Percentiles rank a stretch among this genome's conserved stretches.
Evolutionary conservation across 352 stramenopile species (phyloP).

Genomic region (Phytophthora hybrid): DNA sequence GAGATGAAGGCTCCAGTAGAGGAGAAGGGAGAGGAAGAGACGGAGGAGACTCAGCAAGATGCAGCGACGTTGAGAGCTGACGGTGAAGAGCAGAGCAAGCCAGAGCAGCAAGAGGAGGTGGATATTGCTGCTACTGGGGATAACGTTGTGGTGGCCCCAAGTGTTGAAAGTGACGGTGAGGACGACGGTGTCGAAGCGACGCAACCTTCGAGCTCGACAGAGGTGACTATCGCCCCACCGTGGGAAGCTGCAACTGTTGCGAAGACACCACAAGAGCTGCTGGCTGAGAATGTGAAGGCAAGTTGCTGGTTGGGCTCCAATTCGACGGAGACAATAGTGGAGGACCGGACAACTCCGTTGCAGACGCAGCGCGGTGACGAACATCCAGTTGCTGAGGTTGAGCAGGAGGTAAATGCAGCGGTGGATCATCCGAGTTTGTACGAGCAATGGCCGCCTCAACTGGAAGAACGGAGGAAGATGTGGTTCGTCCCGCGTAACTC

Average conservation of each 20-base stretch:
- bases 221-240: constrained; percentile 5
- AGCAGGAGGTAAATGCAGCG: constrained; percentile 1
- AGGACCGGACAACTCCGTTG: not conserved
- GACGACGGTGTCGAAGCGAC: constrained; percentile 24
- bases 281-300: constrained; percentile 28
- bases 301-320: constrained; percentile 35
- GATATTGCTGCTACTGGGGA: not conserved
- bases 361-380: constrained; percentile 3
- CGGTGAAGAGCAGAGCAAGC: not conserved
- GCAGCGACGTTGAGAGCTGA: not conserved
- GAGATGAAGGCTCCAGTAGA: constrained; percentile 9
- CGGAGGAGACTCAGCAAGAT: constrained; percentile 9
- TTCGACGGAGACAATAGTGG: constrained; percentile 2
- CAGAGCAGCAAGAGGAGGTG: not conserved
- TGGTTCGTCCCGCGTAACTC: constrained; percentile 46
- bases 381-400: constrained; percentile 5
- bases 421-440: constrained; percentile 39
- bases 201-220: not conserved
- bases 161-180: not conserved
- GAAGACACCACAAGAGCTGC: constrained; percentile 38
- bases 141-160: not conserved
- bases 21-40: constrained; percentile 7
- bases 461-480: constrained; percentile 52
- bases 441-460: constrained; percentile 54
- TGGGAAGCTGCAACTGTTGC: constrained; percentile 21